Conservation (phyloP, 768 basidiomycete genomes). For the Leccinum rimulosum region DNA sequence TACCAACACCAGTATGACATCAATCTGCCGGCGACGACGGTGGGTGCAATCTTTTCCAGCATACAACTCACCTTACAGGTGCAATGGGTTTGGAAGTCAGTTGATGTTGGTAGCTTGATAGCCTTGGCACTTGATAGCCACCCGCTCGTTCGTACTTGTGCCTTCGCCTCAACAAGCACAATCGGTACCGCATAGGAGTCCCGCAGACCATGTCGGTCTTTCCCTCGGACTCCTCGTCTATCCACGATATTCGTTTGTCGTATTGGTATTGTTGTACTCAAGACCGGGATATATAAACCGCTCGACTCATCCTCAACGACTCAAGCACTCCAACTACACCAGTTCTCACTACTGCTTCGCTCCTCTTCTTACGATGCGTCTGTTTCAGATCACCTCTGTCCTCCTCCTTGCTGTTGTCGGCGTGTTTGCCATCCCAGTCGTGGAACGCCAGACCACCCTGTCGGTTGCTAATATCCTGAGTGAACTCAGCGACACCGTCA, state of each 20-base stretch:
- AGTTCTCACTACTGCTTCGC: constrained; percentile 1
- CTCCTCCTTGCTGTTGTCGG: constrained; percentile 4
- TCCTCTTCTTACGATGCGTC: constrained; percentile 5
- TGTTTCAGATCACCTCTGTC: constrained; percentile 5
- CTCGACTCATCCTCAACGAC: neutral
- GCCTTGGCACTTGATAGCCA: neutral
- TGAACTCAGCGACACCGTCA: constrained; percentile 2
- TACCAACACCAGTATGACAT: too few species aligned
- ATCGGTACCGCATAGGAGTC: neutral
- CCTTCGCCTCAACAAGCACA: neutral
- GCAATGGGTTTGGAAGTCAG: neutral
- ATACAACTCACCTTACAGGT: neutral
- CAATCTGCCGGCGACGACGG: neutral
- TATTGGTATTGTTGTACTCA: neutral
- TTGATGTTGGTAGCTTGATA: neutral
- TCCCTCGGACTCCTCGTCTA: constrained; percentile 7
- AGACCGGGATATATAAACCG: constrained; percentile 12
- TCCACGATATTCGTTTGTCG: neutral
- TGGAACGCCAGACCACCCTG: neutral
- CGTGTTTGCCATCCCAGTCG: constrained; percentile 12
- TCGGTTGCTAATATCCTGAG: constrained; percentile 8
- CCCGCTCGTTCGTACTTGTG: neutral
- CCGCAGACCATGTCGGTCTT: neutral
- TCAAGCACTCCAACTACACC: constrained; percentile 11
- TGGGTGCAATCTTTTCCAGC: neutral